Percentiles rank a stretch among this genome's conserved stretches.
phyloP scores from a whole-genome alignment of 2,329 filamentous ascomycete genomes.

The Sarocladiaceae sp. region DNA sequence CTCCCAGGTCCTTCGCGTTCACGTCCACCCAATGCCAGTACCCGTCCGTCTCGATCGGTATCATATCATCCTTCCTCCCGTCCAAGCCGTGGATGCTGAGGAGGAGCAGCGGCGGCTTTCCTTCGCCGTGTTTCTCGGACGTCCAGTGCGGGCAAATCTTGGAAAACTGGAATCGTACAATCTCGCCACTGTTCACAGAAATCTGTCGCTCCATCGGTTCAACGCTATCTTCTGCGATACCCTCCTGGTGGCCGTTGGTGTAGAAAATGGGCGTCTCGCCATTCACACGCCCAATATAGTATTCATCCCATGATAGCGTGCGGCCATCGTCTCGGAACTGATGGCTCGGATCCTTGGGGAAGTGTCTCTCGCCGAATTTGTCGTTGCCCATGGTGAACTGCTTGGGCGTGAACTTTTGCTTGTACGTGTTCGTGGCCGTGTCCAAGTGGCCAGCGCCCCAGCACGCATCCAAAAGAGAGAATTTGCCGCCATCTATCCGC shows the following conservation, averaged over 20 bases:
- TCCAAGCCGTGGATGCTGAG: conserved; percentile 61
- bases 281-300: conserved; percentile 56
- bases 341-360: conserved; percentile 58
- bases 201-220: conserved; percentile 48
- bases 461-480: conserved; percentile 88
- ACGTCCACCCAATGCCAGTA: conserved; percentile 80
- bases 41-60: conserved; percentile 64
- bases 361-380: conserved; percentile 75
- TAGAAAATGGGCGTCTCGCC: conserved; percentile 43
- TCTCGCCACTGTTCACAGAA: conserved; percentile 46
- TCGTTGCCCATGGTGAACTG: conserved; percentile 62
- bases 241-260: conserved; percentile 39
- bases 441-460: conserved; percentile 80
- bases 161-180: conserved; percentile 72
- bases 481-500: conserved; percentile 74
- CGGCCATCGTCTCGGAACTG: conserved; percentile 73
- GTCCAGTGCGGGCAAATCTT: conserved; percentile 80
- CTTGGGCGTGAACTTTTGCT: conserved; percentile 58
- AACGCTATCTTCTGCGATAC: conserved; percentile 52
- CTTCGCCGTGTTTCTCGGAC: conserved; percentile 58
- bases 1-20: conserved; percentile 56
- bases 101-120: conserved; percentile 62
- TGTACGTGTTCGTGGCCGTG: conserved; percentile 49
- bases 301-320: conserved; percentile 71
- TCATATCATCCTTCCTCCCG: conserved; percentile 59